Evolutionary conservation across 257 asterid genomes (phyloP), one percentile per base, ranked within the genome.

Genomic region (Fraxinus excelsior): DNA sequence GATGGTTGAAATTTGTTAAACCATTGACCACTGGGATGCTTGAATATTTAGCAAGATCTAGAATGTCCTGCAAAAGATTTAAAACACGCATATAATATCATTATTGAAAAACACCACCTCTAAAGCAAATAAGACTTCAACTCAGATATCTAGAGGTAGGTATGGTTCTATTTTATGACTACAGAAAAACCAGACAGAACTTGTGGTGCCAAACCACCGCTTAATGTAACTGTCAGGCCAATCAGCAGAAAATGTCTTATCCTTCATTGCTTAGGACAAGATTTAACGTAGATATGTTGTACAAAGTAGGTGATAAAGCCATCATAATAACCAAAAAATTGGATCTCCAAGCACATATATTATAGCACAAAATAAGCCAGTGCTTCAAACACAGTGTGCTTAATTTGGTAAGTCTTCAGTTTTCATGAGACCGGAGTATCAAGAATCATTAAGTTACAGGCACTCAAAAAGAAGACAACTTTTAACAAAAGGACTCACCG

Each of bases 21-120:
- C 99, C 99, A 79, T 95, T 95, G 83, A 95, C 86, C 76, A 95
- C 98, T 16, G 98, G 97, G 64, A 91, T 94, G 69, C 91, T 74
- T 42, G 98, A 91, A 81, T 90, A 90, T 65, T 85, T 88, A 70
- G 99, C 98, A 82, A 95, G 94, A 86, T 95, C 98, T 11, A 93
- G 84, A 82, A 95, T 93, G 66, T 95, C 99, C 98, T 92, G 90
- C 81, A 81, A 80, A 70, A 78, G 44, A 67, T 82, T 58, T 34
- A 72, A 76, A 71, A 64, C 73, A 44, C 56, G 13, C 71, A 56
- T 8, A 56, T 19, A 14, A 53, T 38, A 68, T 34, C 46, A 23
- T 13, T n/a, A 40, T 2, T 18, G 34, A 23, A 32, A 38, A 5
- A 2, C 25, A 34, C n/a, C 19, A 25, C 3, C 65, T 56, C 65